Base-by-base conservation (phyloP, 148 eudicot genomes). In the Nepenthes mirabilis region DNA sequence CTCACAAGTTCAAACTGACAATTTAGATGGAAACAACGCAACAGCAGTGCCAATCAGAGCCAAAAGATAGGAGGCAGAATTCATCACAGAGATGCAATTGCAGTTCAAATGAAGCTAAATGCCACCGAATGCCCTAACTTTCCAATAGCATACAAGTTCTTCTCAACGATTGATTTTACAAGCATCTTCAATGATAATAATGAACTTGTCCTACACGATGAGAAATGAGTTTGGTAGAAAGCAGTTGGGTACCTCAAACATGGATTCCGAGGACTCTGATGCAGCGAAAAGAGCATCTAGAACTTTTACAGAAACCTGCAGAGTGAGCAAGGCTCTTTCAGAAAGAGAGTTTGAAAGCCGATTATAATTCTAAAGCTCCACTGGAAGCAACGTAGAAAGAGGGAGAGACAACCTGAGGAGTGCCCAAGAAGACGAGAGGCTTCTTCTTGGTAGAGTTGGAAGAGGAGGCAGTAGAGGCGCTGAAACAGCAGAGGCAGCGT, bases 261-360 rank as follows among this genome's bases (percentile, higher is more conserved):
- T 37, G 3, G 96, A 88, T 65, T 77, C 74, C 33, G 77, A 65
- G 10, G 79, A 72, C 35, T 86, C 66, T 36, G 99, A 86, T 49
- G 95, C 96, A 77, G 69, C 77, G 77, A 93, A 74, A 51, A 93
- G 89, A 57, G 78, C 81, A 33, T 93, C 95, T 47, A 93, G 85
- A 66, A 93, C 98, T 56, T 80, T 79, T 11, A 81, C 79, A 35
- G 96, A 79, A 5, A 85, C 94, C 96, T 88, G 62, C 61, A 67
- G 2, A 47, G 57, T 62, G 55, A 54, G 34, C 69, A 63, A 45
- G n/a, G 33, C 34, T 54, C 34, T 34, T 36, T 3, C 14, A 12
- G 37, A 2, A 13, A 11, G 5, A 50, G 11, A n/a, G 43, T n/a
- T 36, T 36, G 49, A 12, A 11, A n/a, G n/a, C 43, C 6, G 55